A percentile compares a stretch with the other conserved stretches of the same genome.
These are phyloP conservation scores for Kazachstania kunashirensis DNA, from an alignment of 805 yeast genomes.

Conservation along the genomic window DNA sequence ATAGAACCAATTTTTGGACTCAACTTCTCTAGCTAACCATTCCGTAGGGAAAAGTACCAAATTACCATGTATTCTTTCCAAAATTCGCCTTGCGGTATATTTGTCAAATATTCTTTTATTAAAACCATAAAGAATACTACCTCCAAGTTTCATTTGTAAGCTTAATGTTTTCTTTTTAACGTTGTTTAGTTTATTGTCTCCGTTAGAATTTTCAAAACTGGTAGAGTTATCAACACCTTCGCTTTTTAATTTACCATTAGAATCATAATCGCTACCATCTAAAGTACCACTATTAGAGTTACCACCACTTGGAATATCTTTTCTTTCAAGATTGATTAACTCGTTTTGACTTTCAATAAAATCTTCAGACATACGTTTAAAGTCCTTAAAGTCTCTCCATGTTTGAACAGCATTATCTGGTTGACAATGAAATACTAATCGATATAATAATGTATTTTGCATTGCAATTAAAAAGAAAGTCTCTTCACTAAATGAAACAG, in stretches of 20 bases:
- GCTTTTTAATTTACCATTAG: background rate
- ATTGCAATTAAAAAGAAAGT: conserved; percentile 76
- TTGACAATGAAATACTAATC: conserved; percentile 84
- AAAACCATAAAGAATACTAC: conserved; percentile 25
- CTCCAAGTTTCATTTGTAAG: conserved; percentile 24
- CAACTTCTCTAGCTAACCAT: conserved; percentile 82
- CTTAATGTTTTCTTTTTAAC: conserved; percentile 14
- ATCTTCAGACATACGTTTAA: conserved; percentile 48
- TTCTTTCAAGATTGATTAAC: conserved; percentile 23
- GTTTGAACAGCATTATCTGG: conserved; percentile 87
- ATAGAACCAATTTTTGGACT: conserved; percentile 90
- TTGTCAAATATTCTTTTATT: conserved; percentile 52
- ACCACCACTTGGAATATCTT: background rate
- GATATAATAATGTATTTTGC: conserved; percentile 70
- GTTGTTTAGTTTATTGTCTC: background rate
- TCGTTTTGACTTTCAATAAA: conserved; percentile 33
- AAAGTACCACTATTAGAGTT: conserved; percentile 2
- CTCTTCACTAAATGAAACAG: conserved; percentile 74
- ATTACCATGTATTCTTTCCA: conserved; percentile 72
- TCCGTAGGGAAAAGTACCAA: conserved; percentile 85
- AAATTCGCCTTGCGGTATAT: conserved; percentile 63
- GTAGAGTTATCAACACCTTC: background rate
- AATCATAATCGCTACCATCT: background rate
- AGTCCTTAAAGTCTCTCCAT: conserved; percentile 83
- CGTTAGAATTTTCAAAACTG: background rate